Evolutionary conservation across 1,139 yeast species (phyloP).

Genomic region (Hansenula anomala): DNA sequence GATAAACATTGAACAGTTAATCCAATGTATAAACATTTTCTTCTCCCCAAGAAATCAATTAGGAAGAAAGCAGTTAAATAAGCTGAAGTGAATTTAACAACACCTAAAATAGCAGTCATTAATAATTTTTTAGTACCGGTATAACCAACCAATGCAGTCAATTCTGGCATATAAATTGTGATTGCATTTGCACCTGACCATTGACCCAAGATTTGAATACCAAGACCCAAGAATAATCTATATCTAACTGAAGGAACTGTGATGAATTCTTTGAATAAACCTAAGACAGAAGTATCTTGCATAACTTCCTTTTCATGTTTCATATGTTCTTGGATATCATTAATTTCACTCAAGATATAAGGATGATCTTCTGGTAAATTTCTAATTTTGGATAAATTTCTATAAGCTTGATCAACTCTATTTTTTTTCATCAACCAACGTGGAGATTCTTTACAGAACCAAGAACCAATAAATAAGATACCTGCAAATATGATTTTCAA

Average conservation of each 20-base stretch:
- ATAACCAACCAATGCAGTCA: slow-evolving; percentile 45
- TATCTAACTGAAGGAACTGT: slow-evolving; percentile 40
- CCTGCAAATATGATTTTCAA: slow-evolving; percentile 35
- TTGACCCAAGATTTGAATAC: slow-evolving; percentile 50
- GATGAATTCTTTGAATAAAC: slow-evolving; percentile 31
- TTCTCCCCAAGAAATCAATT: slow-evolving; percentile 41
- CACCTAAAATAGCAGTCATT: slow-evolving; percentile 51
- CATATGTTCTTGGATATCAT: slow-evolving; percentile 49
- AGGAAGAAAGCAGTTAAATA: slow-evolving; percentile 38
- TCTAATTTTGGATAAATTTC: slow-evolving; percentile 33
- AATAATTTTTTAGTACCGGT: slow-evolving; percentile 36
- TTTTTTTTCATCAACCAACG: slow-evolving; percentile 33
- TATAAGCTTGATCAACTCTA: slow-evolving; percentile 27
- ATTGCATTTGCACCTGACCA: slow-evolving; percentile 61
- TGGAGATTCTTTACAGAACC: slow-evolving; percentile 37
- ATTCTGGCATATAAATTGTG: slow-evolving; percentile 50
- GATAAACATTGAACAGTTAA: slow-evolving; percentile 29
- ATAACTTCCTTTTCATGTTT: slow-evolving; percentile 34
- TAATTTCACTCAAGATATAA: slow-evolving; percentile 45
- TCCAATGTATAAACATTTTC: slow-evolving; percentile 35
- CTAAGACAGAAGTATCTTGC: slow-evolving; percentile 25
- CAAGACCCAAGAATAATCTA: slow-evolving; percentile 40
- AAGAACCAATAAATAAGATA: slow-evolving; percentile 31
- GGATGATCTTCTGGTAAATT: slow-evolving; percentile 45
- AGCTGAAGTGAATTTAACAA: slow-evolving; percentile 38